Conservation (phyloP, 2,329 filamentous ascomycete genomes). For the Neonectria coccinea region DNA sequence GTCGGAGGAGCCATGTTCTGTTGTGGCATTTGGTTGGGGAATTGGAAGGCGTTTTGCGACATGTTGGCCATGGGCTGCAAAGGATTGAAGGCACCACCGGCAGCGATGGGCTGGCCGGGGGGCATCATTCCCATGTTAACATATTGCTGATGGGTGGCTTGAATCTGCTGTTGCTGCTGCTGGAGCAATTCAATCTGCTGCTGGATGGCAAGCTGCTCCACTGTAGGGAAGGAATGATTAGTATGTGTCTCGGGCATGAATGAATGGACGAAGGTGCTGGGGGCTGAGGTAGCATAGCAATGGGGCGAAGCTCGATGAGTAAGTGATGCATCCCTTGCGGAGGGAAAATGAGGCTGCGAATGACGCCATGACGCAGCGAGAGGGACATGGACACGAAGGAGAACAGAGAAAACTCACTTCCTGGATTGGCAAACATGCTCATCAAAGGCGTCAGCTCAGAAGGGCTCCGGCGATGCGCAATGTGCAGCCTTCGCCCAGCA, state of each 20-base stretch:
- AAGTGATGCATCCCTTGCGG: slow-evolving; percentile 2
- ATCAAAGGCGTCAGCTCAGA: slow-evolving; percentile 97
- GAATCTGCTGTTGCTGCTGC: slow-evolving; percentile 97
- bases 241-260: slow-evolving; percentile 27
- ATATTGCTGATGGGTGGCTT: slow-evolving; percentile 96
- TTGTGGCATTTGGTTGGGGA: slow-evolving; percentile 81
- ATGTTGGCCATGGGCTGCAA: slow-evolving; percentile 85
- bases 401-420: slow-evolving; percentile 64
- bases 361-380: background rate
- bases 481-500: slow-evolving; percentile 90
- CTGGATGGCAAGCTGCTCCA: slow-evolving; percentile 97
- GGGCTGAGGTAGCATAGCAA: slow-evolving; percentile 3
- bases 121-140: slow-evolving; percentile 97
- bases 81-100: slow-evolving; percentile 78
- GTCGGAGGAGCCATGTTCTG: slow-evolving; percentile 81
- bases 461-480: slow-evolving; percentile 95
- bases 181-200: slow-evolving; percentile 98
- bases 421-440: slow-evolving; percentile 83
- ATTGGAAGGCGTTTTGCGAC: slow-evolving; percentile 88
- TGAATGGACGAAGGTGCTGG: background rate
- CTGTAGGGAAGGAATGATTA: slow-evolving; percentile 59
- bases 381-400: slow-evolving; percentile 15
- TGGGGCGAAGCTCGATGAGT: background rate
- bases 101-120: slow-evolving; percentile 80
- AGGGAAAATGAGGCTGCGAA: background rate